Evolutionary conservation across 768 basidiomycete species (phyloP), one percentile per base, ranked within the genome.

Genomic region (Butyriboletus loyo): DNA sequence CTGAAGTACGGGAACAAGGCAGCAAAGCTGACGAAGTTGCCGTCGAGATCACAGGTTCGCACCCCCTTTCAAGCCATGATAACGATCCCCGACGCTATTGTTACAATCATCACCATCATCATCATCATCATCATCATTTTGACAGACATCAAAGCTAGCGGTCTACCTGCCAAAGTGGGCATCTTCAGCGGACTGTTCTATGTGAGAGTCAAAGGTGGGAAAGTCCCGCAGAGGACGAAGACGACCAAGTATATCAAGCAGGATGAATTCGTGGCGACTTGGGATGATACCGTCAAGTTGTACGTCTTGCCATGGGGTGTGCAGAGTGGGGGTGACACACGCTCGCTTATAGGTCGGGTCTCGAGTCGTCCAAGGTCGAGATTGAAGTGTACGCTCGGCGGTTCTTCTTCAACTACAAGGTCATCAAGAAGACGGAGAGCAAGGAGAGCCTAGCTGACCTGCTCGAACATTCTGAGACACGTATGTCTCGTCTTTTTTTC

Each of bases 401-500:
- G 3, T 68, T 70, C 30, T 69, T 69, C 48, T 68, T 67, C 14
- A 69, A 40, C 45, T 68, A 67, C 58, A 68, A 71, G 32, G 7
- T 69, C 54, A 67, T 68, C 52, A 68, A 68, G 53, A 71, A 65
- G 56, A 68, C 67, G 30, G 67, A 68, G 52, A 71, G 59, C 37
- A 71, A 61, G 39, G 67, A 69, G 52, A 69, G 63, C 30, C 50
- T 68, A 1, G 67, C 62, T 1, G 67, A 68, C 46, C 48, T 68
- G 11, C 67, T 69, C n/a, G 69, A 69, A 25, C 67, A 71, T 24
- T 45, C 59, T 1, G 69, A 63, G 32, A 55, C 63, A 27, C 64
- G 67, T 71, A 15, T n/a, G 67, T 59, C 21, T 32, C 22, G 8
- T 35, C 42, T 28, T 28, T 24, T 7, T 11, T 7, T 21, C n/a